phyloP scores from a whole-genome alignment of 805 yeast genomes.

The Cyberlindnera lachancei region DNA sequence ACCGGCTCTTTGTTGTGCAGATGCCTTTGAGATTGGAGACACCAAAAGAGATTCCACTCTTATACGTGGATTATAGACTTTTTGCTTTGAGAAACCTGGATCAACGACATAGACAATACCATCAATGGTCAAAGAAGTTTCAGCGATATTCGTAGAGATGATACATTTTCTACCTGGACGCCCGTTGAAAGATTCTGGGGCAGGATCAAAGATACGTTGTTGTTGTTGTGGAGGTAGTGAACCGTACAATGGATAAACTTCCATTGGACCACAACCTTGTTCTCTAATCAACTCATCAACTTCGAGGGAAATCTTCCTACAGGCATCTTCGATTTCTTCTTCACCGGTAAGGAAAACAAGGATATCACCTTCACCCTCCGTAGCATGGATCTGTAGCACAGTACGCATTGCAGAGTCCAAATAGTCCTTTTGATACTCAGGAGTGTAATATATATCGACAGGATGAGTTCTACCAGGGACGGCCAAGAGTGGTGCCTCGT shows the following conservation, averaged over 20 bases:
- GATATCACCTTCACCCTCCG: slow-evolving; percentile 91
- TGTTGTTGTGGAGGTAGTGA: slow-evolving; percentile 95
- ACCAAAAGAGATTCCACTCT: slow-evolving; percentile 92
- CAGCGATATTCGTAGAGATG: slow-evolving; percentile 92
- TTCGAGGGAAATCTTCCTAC: slow-evolving; percentile 79
- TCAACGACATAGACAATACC: slow-evolving; percentile 97
- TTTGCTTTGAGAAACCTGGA: slow-evolving; percentile 95
- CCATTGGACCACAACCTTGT: slow-evolving; percentile 81
- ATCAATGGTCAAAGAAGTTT: slow-evolving; percentile 94
- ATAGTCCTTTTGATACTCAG: slow-evolving; percentile 93
- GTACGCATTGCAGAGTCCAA: slow-evolving; percentile 93
- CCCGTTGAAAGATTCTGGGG: slow-evolving; percentile 68
- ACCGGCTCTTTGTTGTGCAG: slow-evolving; percentile 98
- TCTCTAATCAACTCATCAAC: slow-evolving; percentile 86
- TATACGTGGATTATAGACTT: slow-evolving; percentile 92
- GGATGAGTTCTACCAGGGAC: slow-evolving; percentile 99
- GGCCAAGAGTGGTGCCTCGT: slow-evolving; percentile 87
- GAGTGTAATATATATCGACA: slow-evolving; percentile 93
- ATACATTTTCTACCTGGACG: slow-evolving; percentile 94
- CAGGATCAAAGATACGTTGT: slow-evolving; percentile 87
- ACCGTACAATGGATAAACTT: slow-evolving; percentile 91
- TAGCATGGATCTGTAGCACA: slow-evolving; percentile 92
- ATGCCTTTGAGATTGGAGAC: slow-evolving; percentile 93
- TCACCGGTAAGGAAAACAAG: slow-evolving; percentile 88
- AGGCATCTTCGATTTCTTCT: slow-evolving; percentile 96